Percentiles rank a stretch among this genome's conserved stretches.
phyloP scores from a whole-genome alignment of 2,329 filamentous ascomycete genomes.

The Anthostomella pinea region DNA sequence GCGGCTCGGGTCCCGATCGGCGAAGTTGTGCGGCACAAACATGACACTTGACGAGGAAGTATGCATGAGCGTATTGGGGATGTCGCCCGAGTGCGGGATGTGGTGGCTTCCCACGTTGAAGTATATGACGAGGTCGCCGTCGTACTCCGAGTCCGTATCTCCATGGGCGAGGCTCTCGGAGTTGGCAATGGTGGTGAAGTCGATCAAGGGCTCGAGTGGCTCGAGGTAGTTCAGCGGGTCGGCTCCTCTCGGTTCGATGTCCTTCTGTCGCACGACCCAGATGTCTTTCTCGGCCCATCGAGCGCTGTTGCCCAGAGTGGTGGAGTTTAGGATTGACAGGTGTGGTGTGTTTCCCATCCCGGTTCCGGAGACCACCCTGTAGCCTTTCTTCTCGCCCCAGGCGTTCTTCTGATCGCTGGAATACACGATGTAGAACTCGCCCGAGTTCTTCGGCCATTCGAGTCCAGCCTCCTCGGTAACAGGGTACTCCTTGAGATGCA shows the following conservation, averaged over 20 bases:
- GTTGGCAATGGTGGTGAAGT: slow-evolving; percentile 39
- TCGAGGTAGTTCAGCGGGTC: slow-evolving; percentile 37
- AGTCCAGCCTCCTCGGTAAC: slow-evolving; percentile 26
- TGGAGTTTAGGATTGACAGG: slow-evolving; percentile 10
- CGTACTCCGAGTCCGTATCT: slow-evolving; percentile 22
- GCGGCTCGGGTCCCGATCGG: slow-evolving; percentile 35
- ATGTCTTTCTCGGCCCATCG: slow-evolving; percentile 7
- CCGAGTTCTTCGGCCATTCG: slow-evolving; percentile 36
- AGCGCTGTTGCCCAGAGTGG: slow-evolving; percentile 1
- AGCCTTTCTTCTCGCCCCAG: slow-evolving; percentile 39
- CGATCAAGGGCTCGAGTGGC: slow-evolving; percentile 36
- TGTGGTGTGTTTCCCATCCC: slow-evolving; percentile 28
- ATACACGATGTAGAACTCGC: slow-evolving; percentile 36
- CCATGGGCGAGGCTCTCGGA: slow-evolving; percentile 28
- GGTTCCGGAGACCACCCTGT: slow-evolving; percentile 36
- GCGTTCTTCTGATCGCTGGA: slow-evolving; percentile 35
- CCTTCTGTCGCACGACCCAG: slow-evolving; percentile 7
- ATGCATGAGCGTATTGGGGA: slow-evolving; percentile 44
- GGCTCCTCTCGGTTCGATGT: slow-evolving; percentile 34
- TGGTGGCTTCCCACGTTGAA: slow-evolving; percentile 46
- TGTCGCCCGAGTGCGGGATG: slow-evolving; percentile 39
- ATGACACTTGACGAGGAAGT: slow-evolving; percentile 37
- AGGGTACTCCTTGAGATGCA: slow-evolving; percentile 31
- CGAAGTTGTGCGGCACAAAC: slow-evolving; percentile 39
- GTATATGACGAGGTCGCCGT: slow-evolving; percentile 33